A percentile compares a stretch with the other conserved stretches of the same genome.
Conservation (phyloP, 2,329 filamentous ascomycete genomes). For the Rhexocercosporidium sp. region DNA sequence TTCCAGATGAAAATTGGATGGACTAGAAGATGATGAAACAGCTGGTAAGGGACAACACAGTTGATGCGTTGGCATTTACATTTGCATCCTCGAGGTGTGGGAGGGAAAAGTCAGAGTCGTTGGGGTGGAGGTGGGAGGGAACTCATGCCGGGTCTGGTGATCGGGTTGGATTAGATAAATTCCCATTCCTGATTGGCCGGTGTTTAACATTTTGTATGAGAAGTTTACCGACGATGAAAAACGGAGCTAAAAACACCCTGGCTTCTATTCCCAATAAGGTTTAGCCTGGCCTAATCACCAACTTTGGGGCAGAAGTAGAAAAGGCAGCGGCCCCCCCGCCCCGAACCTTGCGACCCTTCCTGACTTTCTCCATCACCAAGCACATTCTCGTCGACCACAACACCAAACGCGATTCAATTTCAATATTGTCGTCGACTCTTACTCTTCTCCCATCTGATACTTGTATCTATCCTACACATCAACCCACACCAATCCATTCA, state of each 20-base stretch:
- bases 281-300: background rate
- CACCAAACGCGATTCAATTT: constrained; percentile 10
- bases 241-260: background rate
- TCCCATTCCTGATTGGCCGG: background rate
- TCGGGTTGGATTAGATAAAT: background rate
- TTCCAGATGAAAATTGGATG: constrained; percentile 12
- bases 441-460: constrained; percentile 12
- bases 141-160: constrained; percentile 4
- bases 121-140: constrained; percentile 11
- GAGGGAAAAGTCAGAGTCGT: constrained; percentile 22
- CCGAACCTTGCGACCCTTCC: constrained; percentile 23
- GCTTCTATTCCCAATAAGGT: background rate
- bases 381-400: constrained; percentile 4
- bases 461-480: constrained; percentile 26
- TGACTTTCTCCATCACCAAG: constrained; percentile 12
- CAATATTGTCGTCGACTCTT: constrained; percentile 13
- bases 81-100: constrained; percentile 25
- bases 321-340: constrained; percentile 13
- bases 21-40: constrained; percentile 13
- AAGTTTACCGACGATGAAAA: no score
- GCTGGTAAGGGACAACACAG: constrained; percentile 9
- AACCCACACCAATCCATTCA: constrained; percentile 34
- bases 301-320: background rate
- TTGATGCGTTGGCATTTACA: constrained; percentile 23
- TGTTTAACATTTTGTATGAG: no score